Percentiles rank a stretch among this genome's conserved stretches.
phyloP scores from a whole-genome alignment of 768 basidiomycete species.

The Astraeus odoratus region DNA sequence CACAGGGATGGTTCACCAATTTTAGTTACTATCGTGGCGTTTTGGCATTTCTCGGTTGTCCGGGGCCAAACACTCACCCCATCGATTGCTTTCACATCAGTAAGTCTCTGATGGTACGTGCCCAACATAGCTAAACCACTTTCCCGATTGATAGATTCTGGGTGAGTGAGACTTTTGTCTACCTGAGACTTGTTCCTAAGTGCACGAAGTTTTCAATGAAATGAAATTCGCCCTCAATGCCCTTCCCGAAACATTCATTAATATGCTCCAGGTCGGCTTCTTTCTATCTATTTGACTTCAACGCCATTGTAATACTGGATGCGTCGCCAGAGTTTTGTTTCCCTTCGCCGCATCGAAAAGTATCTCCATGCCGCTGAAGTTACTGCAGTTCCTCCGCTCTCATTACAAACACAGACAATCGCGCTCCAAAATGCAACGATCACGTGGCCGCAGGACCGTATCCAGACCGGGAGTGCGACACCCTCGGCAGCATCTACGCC shows the following conservation, averaged over 20 bases:
- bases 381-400: constrained; percentile 48
- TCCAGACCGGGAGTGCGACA: constrained; percentile 34
- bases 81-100: constrained; percentile 76
- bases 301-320: not conserved
- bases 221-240: constrained; percentile 85
- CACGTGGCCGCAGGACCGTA: constrained; percentile 83
- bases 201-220: constrained; percentile 65
- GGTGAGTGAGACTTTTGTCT: constrained; percentile 21
- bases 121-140: not conserved
- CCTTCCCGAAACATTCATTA: constrained; percentile 87
- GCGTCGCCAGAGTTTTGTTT: constrained; percentile 58
- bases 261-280: constrained; percentile 68
- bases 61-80: constrained; percentile 67
- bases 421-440: constrained; percentile 80
- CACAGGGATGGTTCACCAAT: constrained; percentile 43
- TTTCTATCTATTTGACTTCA: not conserved
- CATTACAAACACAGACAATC: constrained; percentile 52
- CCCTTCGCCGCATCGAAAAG: constrained; percentile 85
- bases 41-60: constrained; percentile 70
- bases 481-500: constrained; percentile 67
- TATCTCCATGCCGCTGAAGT: constrained; percentile 78
- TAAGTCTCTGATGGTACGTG: constrained; percentile 21
- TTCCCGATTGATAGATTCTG: constrained; percentile 28
- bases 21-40: constrained; percentile 52
- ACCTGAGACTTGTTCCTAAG: constrained; percentile 2